phyloP scores from a whole-genome alignment of 2,329 filamentous ascomycete species.

The Aotearoamyces nothofagi region DNA sequence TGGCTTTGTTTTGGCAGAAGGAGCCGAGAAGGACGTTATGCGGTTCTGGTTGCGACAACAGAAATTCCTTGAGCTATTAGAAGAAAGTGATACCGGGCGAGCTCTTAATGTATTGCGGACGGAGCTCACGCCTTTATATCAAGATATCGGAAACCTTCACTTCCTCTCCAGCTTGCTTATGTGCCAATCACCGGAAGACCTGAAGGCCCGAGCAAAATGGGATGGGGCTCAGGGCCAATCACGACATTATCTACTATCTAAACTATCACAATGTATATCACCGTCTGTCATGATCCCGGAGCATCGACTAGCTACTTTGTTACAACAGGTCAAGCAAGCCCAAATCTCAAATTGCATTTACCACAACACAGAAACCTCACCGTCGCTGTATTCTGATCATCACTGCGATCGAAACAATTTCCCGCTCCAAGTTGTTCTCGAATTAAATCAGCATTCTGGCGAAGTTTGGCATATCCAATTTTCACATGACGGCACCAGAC shows the following conservation, averaged over 20 bases:
- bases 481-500: constrained; percentile 67
- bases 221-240: constrained; percentile 67
- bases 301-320: constrained; percentile 65
- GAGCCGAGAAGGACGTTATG: constrained; percentile 66
- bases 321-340: constrained; percentile 69
- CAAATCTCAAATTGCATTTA: constrained; percentile 78
- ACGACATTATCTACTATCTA: constrained; percentile 58
- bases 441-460: constrained; percentile 58
- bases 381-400: constrained; percentile 83
- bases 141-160: constrained; percentile 64
- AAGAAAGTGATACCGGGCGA: constrained; percentile 53
- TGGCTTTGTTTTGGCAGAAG: constrained; percentile 60
- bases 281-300: constrained; percentile 95
- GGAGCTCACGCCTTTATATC: constrained; percentile 75
- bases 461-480: constrained; percentile 91
- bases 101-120: constrained; percentile 74
- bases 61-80: constrained; percentile 85
- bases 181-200: constrained; percentile 64
- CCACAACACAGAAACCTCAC: constrained; percentile 66
- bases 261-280: constrained; percentile 81
- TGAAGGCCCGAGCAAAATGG: constrained; percentile 68
- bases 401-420: constrained; percentile 68
- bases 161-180: constrained; percentile 69
- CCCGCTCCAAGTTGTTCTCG: constrained; percentile 53
- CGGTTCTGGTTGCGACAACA: constrained; percentile 81